A percentile compares a stretch with the other conserved stretches of the same genome.
Conservation (phyloP, 371 early-diverging fungal species). For the Mucor ambiguus region DNA sequence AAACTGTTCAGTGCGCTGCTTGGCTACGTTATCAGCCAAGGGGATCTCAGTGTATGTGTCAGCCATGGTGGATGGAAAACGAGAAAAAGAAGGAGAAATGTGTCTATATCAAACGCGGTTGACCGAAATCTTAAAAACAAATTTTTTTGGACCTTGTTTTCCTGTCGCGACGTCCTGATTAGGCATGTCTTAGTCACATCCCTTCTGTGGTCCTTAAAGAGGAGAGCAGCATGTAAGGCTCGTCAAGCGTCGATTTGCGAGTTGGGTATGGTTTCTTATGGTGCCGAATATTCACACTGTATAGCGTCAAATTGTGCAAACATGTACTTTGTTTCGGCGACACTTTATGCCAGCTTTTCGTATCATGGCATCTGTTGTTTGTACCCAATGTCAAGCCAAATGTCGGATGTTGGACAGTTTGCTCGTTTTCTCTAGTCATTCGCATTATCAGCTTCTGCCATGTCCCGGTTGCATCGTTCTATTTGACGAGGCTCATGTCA, state of each 20-base stretch:
- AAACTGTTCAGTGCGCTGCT: slow-evolving; percentile 6
- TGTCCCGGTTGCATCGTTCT: background rate
- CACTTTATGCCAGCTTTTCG: too few relatives aligned
- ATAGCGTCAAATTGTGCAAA: too few relatives aligned
- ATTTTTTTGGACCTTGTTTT: background rate
- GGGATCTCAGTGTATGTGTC: slow-evolving; percentile 5
- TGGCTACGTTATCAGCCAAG: slow-evolving; percentile 11
- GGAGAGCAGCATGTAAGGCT: too few relatives aligned
- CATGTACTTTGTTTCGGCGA: too few relatives aligned
- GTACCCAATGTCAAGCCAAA: background rate
- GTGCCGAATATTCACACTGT: too few relatives aligned
- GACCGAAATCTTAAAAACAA: background rate
- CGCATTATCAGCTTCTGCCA: background rate
- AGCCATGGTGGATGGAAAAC: background rate
- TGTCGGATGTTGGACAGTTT: background rate
- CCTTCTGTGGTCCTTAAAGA: too few relatives aligned
- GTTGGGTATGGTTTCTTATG: too few relatives aligned
- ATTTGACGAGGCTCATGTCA: too few relatives aligned
- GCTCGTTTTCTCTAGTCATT: too few relatives aligned
- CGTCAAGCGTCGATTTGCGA: too few relatives aligned
- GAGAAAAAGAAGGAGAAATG: background rate
- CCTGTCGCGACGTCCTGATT: slow-evolving; percentile 11
- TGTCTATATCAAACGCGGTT: slow-evolving; percentile 9
- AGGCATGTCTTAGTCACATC: slow-evolving; percentile 1
- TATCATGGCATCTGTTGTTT: background rate